Percentiles rank a stretch among this genome's conserved stretches.
phyloP scores from a whole-genome alignment of 192 early-diverging fungal genomes.

The Coemansia erecta region DNA sequence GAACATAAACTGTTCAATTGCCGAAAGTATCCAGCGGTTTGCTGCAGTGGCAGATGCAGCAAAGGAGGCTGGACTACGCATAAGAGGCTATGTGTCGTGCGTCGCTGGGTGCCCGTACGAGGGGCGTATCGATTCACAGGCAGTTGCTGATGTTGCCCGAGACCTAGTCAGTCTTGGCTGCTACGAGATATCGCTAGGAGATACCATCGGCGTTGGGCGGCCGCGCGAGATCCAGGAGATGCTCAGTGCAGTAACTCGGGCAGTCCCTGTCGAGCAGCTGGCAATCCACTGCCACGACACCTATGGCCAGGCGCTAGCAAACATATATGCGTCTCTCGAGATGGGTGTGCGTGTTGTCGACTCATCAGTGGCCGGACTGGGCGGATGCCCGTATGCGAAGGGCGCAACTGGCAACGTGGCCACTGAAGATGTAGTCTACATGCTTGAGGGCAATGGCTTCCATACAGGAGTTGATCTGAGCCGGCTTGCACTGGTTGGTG shows the following conservation, averaged over 20 bases:
- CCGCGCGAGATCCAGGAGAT: conserved; percentile 64
- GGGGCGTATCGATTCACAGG: conserved; percentile 66
- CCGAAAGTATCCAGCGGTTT: conserved; percentile 76
- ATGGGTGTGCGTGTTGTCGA: conserved; percentile 91
- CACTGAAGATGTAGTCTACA: conserved; percentile 94
- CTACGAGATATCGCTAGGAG: conserved; percentile 94
- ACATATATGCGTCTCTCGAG: conserved; percentile 79
- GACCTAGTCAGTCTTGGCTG: conserved; percentile 85
- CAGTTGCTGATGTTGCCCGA: conserved; percentile 71
- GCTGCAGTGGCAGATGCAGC: conserved; percentile 64
- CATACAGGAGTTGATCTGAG: conserved; percentile 76
- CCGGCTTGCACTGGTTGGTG: conserved; percentile 71
- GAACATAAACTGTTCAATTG: conserved; percentile 92
- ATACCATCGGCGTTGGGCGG: conserved; percentile 93
- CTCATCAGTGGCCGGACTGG: conserved; percentile 87
- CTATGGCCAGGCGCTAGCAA: conserved; percentile 93
- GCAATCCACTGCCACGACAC: conserved; percentile 98
- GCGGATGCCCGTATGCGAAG: conserved; percentile 94
- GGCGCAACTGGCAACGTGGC: conserved; percentile 97
- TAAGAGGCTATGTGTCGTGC: conserved; percentile 83
- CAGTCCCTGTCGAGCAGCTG: conserved; percentile 71
- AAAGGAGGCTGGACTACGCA: conserved; percentile 58
- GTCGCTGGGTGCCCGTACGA: conserved; percentile 95
- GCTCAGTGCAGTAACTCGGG: conserved; percentile 66
- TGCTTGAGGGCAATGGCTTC: conserved; percentile 82